Evolutionary conservation across 2,329 filamentous ascomycete species (phyloP).

Genomic region (Xylariaceae sp.): DNA sequence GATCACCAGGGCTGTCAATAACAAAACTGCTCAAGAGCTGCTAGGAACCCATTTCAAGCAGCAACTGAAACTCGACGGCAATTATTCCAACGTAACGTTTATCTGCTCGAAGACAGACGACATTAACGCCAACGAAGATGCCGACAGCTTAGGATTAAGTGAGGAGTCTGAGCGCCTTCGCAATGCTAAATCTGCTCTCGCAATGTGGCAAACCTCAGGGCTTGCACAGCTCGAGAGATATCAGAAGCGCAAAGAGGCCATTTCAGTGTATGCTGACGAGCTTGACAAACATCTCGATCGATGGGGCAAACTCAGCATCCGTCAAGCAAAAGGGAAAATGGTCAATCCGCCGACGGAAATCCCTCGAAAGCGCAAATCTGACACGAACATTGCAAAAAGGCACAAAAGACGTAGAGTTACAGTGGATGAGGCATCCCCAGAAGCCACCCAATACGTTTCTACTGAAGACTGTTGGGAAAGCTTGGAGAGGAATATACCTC

Average conservation of each 20-base stretch:
- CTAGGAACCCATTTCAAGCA: conserved; percentile 61
- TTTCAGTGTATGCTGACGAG: conserved; percentile 45
- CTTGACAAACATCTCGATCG: conserved; percentile 23
- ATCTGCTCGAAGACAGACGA: conserved; percentile 49
- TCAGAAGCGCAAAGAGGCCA: conserved; percentile 54
- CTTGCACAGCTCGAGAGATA: conserved; percentile 49
- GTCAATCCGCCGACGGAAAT: conserved; percentile 25
- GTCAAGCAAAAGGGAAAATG: conserved; percentile 27
- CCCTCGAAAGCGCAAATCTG: conserved; percentile 49
- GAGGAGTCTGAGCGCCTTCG: conserved; percentile 33
- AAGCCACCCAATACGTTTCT: conserved; percentile 9
- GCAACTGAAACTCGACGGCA: conserved; percentile 63
- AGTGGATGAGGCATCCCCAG: not conserved
- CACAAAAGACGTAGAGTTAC: conserved; percentile 25
- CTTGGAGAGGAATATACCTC: conserved; percentile 19
- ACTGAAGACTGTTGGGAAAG: conserved; percentile 21
- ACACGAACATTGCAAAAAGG: not conserved
- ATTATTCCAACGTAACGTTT: conserved; percentile 59
- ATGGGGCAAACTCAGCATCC: conserved; percentile 20
- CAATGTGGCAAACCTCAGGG: not conserved
- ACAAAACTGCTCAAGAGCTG: conserved; percentile 62
- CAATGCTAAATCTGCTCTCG: not conserved
- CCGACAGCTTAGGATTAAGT: conserved; percentile 42
- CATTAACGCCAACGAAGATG: conserved; percentile 63
- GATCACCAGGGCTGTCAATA: conserved; percentile 64